phyloP scores from a whole-genome alignment of 768 basidiomycete species.

The Calocera viscosa region DNA sequence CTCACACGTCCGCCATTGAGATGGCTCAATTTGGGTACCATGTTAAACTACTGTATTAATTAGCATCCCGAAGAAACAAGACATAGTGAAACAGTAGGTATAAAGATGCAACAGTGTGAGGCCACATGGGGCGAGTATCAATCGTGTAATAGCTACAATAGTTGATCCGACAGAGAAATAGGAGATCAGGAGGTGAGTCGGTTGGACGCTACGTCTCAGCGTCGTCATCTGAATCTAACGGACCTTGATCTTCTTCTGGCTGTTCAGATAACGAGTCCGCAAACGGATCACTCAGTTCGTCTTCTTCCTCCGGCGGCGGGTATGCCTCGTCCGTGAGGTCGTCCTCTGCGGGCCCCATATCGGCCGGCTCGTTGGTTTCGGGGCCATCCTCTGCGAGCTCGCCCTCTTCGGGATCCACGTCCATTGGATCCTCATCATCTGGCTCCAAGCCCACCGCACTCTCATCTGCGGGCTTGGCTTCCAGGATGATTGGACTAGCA shows the following conservation, averaged over 20 bases:
- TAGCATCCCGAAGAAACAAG: conserved; percentile 1
- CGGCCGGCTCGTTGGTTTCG: not conserved
- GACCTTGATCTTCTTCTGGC: not conserved
- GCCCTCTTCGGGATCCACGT: too few species aligned
- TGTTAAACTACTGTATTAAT: not conserved
- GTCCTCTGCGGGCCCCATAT: not conserved
- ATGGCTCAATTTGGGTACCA: too few species aligned
- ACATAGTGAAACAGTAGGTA: conserved; percentile 5
- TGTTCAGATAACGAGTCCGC: not conserved
- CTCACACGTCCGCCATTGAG: too few species aligned
- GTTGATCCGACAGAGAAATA: not conserved
- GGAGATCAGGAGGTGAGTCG: not conserved
- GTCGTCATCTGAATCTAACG: not conserved
- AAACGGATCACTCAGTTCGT: not conserved
- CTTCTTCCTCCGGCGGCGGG: not conserved
- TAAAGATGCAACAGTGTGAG: conserved; percentile 4
- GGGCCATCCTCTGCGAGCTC: not conserved
- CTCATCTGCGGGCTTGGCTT: not conserved
- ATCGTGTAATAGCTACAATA: conserved; percentile 4
- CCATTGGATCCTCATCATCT: too few species aligned
- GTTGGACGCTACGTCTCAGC: not conserved
- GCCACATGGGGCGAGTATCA: not conserved
- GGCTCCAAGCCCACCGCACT: not conserved
- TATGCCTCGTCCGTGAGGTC: too few species aligned
- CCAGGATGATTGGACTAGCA: not conserved